A percentile compares a stretch with the other conserved stretches of the same genome.
These are phyloP conservation scores for Rhizomucor pusillus DNA, from an alignment of 371 early-diverging fungal genomes.

Conservation along the genomic window DNA sequence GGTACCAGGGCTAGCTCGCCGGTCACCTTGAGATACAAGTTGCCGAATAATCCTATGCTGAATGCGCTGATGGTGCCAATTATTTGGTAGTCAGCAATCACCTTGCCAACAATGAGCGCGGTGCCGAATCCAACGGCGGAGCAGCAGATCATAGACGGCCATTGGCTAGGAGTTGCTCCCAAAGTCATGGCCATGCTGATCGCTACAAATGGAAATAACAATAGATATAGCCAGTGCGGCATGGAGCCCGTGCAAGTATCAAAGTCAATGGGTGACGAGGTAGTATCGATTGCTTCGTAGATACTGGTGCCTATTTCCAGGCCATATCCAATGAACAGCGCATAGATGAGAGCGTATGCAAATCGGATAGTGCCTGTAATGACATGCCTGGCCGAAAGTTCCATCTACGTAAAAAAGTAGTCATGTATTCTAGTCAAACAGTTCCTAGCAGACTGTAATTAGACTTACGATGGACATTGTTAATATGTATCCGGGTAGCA, in stretches of 20 bases:
- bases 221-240: constrained; percentile 31
- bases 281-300: constrained; percentile 34
- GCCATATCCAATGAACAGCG: constrained; percentile 73
- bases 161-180: constrained; percentile 33
- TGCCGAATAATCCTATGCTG: constrained; percentile 33
- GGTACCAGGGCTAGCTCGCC: constrained; percentile 35
- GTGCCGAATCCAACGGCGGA: constrained; percentile 28
- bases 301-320: constrained; percentile 62
- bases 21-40: constrained; percentile 34
- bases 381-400: constrained; percentile 75
- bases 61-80: constrained; percentile 36
- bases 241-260: constrained; percentile 18
- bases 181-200: constrained; percentile 33
- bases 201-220: constrained; percentile 30
- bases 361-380: constrained; percentile 78
- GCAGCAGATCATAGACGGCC: constrained; percentile 32
- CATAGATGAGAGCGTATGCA: constrained; percentile 69
- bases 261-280: constrained; percentile 19
- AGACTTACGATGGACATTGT: constrained; percentile 63
- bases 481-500: constrained; percentile 67
- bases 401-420: constrained; percentile 44
- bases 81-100: constrained; percentile 32
- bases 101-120: constrained; percentile 24
- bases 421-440: not conserved
- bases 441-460: not conserved